These are phyloP conservation scores for Pseudogymnoascus sp. DNA, from an alignment of 2,329 filamentous ascomycete species.

Conservation along the genomic window DNA sequence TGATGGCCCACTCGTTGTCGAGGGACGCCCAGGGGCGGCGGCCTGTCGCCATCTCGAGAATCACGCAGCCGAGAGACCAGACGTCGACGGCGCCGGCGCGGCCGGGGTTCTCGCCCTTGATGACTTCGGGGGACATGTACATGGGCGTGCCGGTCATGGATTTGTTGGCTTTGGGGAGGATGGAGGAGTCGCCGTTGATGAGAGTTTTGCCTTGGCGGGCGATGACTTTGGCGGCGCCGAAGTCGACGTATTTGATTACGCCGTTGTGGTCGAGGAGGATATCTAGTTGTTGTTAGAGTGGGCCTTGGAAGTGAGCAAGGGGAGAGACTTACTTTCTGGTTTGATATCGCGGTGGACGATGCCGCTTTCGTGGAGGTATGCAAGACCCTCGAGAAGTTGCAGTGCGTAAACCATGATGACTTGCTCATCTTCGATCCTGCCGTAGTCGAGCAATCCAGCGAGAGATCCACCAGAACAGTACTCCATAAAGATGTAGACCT, in stretches of 20 bases:
- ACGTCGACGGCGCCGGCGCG: conserved; percentile 85
- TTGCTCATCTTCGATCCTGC: conserved; percentile 93
- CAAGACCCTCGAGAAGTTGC: conserved; percentile 87
- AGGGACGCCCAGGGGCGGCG: conserved; percentile 88
- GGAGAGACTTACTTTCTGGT: conserved; percentile 69
- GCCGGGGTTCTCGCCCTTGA: conserved; percentile 76
- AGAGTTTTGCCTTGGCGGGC: conserved; percentile 87
- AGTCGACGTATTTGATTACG: conserved; percentile 98
- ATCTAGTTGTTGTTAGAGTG: conserved; percentile 43
- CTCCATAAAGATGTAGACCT: conserved; percentile 99
- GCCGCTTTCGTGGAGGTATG: conserved; percentile 82
- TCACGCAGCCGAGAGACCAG: conserved; percentile 94
- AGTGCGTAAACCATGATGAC: conserved; percentile 95
- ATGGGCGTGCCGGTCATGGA: conserved; percentile 98
- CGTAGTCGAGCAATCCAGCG: conserved; percentile 83
- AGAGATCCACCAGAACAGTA: conserved; percentile 94
- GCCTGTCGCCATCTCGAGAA: conserved; percentile 95
- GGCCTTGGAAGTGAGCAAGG: background rate
- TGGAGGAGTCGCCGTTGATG: conserved; percentile 52
- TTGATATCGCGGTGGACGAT: conserved; percentile 98
- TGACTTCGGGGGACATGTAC: conserved; percentile 99
- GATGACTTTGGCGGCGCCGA: conserved; percentile 94
- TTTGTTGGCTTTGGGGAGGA: conserved; percentile 58
- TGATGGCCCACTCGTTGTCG: conserved; percentile 99
- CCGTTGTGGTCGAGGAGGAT: conserved; percentile 95